Conservation (phyloP, 2,329 filamentous ascomycete species). For the Trichoderma cornu-damae region DNA sequence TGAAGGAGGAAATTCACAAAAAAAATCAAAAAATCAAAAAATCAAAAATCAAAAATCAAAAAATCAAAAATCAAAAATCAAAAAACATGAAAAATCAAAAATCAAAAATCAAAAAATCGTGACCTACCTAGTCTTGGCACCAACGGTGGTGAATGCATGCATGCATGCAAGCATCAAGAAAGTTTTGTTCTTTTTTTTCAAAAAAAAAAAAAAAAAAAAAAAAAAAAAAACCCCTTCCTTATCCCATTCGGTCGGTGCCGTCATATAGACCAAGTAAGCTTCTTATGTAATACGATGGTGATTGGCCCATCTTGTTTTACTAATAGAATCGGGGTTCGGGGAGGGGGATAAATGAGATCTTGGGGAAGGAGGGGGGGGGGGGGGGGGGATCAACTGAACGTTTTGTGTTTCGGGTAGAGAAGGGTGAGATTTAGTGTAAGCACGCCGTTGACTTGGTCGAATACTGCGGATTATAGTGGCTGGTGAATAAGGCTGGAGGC, state of each 20-base stretch:
- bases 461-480: neutral
- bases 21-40: too few relatives aligned
- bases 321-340: conserved; percentile 8
- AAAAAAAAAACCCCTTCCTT: too few relatives aligned
- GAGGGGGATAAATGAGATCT: too few relatives aligned
- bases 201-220: too few relatives aligned
- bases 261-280: neutral
- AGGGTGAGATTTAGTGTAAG: conserved; percentile 12
- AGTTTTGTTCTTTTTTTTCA: neutral
- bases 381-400: conserved; percentile 2
- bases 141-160: neutral
- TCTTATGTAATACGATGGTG: neutral
- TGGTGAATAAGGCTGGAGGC: conserved; percentile 6
- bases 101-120: too few relatives aligned
- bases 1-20: neutral
- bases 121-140: neutral
- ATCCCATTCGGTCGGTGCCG: too few relatives aligned
- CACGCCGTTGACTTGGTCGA: neutral
- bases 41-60: too few relatives aligned
- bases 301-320: conserved; percentile 11
- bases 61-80: too few relatives aligned
- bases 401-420: conserved; percentile 14
- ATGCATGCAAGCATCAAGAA: neutral
- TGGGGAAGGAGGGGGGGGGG: neutral
- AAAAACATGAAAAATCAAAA: too few relatives aligned